Conservation (phyloP, 2,329 filamentous ascomycete species). For the Cladosporium velox region DNA sequence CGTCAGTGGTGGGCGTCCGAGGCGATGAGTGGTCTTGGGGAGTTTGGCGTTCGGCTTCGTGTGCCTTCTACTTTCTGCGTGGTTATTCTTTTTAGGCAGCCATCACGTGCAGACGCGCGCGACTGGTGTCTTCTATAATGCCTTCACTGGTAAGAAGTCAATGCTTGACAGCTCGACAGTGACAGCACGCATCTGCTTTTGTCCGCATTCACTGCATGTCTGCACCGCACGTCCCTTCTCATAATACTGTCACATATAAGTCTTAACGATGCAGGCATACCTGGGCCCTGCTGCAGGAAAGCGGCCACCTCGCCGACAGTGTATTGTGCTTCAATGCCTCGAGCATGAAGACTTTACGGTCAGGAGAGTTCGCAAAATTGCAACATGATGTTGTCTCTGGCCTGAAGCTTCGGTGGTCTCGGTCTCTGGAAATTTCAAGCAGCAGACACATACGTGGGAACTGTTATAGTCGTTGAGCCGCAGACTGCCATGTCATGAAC, state of each 20-base stretch:
- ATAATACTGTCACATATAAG: conserved; percentile 6
- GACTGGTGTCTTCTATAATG: background rate
- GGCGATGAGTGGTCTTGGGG: background rate
- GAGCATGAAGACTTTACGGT: background rate
- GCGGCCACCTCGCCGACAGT: background rate
- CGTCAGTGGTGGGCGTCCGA: background rate
- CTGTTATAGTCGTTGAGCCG: background rate
- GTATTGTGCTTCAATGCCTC: background rate
- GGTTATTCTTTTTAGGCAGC: conserved; percentile 2
- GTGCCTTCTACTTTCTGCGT: background rate
- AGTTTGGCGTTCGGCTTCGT: background rate
- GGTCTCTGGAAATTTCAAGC: background rate
- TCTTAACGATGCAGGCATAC: background rate
- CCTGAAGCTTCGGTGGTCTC: background rate
- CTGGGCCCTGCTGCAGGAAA: background rate
- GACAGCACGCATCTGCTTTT: background rate
- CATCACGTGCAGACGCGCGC: background rate
- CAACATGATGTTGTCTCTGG: background rate
- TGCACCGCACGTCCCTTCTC: background rate
- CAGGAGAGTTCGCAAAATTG: background rate
- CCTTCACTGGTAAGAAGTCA: background rate
- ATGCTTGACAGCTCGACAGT: background rate
- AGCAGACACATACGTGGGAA: background rate
- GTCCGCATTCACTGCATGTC: background rate
- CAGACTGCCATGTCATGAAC: conserved; percentile 3